These are phyloP conservation scores for Triangularia setosa DNA, from an alignment of 2,329 filamentous ascomycete species.

Conservation along the genomic window DNA sequence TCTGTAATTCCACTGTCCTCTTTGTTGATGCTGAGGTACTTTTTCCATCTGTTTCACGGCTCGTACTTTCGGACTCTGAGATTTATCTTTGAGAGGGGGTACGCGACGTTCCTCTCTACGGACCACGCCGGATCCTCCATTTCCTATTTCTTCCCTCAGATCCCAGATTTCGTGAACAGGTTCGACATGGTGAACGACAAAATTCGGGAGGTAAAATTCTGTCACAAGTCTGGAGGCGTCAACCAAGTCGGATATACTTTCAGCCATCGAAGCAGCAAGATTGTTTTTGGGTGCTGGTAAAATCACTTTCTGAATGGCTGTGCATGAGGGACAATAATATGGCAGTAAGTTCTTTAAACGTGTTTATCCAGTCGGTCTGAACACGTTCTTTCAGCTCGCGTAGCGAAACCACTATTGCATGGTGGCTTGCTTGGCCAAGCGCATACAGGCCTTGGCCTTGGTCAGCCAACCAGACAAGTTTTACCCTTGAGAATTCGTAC, in stretches of 20 bases:
- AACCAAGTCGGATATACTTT: not conserved
- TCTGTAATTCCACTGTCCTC: not conserved
- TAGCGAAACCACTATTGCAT: not conserved
- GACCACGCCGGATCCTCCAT: not conserved
- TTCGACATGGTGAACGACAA: not conserved
- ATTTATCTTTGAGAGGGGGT: not conserved
- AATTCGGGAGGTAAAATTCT: not conserved
- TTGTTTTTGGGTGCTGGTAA: not conserved
- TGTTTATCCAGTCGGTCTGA: not conserved
- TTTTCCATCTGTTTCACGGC: constrained; percentile 1
- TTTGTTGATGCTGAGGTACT: not conserved
- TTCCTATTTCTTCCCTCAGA: not conserved
- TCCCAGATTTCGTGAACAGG: not conserved
- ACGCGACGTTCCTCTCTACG: not conserved
- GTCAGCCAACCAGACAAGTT: not conserved
- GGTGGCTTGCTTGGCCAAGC: constrained; percentile 1
- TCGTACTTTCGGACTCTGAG: not conserved
- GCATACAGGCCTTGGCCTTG: too few relatives aligned
- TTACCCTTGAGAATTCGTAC: too few relatives aligned
- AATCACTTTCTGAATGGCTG: too few relatives aligned
- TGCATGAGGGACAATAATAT: not conserved
- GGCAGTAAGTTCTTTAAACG: not conserved
- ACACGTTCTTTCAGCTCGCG: not conserved
- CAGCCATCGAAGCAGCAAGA: not conserved
- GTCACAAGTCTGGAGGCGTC: not conserved